phyloP scores from a whole-genome alignment of 2,329 filamentous ascomycete genomes.

The Arachnomyces sp. region DNA sequence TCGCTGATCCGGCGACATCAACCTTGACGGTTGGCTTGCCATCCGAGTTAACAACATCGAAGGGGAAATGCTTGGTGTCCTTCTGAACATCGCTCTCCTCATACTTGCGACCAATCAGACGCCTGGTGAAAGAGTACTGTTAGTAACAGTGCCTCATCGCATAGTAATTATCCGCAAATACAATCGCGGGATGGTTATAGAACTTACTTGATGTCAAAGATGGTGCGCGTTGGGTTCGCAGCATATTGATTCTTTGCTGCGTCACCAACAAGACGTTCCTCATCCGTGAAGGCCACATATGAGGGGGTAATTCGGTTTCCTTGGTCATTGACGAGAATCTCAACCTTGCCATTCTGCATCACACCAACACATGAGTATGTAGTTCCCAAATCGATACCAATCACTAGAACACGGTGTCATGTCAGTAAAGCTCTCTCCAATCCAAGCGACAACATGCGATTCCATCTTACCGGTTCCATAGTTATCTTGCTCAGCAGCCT shows the following conservation, averaged over 20 bases:
- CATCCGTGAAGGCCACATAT: conserved; percentile 93
- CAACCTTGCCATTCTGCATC: conserved; percentile 91
- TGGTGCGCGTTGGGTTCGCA: conserved; percentile 66
- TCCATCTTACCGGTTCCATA: conserved; percentile 68
- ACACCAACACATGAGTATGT: conserved; percentile 85
- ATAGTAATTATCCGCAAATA: no score
- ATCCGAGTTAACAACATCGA: conserved; percentile 82
- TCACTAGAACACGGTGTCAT: conserved; percentile 47
- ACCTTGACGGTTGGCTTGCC: conserved; percentile 79
- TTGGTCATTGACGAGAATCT: conserved; percentile 94
- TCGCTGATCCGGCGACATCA: conserved; percentile 51
- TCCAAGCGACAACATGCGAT: neutral
- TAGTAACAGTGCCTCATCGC: neutral
- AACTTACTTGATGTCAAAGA: conserved; percentile 77
- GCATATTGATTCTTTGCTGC: conserved; percentile 94
- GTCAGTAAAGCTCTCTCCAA: conserved; percentile 11
- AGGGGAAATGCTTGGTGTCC: conserved; percentile 98
- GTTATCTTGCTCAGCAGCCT: conserved; percentile 58
- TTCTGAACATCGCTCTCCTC: conserved; percentile 78
- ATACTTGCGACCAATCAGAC: conserved; percentile 78
- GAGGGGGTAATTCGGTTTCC: conserved; percentile 94
- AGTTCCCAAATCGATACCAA: conserved; percentile 92
- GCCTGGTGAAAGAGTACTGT: conserved; percentile 43
- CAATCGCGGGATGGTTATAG: no score
- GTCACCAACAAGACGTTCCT: conserved; percentile 94